Conservation (phyloP, 2,329 filamentous ascomycete genomes). For the Aspergillus persii region DNA sequence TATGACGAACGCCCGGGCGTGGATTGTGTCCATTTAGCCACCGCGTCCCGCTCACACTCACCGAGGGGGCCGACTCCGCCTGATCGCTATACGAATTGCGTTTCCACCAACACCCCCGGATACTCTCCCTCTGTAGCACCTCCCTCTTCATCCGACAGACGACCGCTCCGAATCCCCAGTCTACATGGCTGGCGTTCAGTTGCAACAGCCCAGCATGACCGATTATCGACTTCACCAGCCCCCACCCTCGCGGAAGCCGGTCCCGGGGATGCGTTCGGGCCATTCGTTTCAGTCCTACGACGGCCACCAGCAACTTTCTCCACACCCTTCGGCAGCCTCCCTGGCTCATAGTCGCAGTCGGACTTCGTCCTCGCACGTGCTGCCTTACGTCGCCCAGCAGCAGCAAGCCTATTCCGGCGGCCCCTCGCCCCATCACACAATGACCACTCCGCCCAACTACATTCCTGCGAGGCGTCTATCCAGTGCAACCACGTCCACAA, state of each 20-base stretch:
- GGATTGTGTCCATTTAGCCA: constrained; percentile 5
- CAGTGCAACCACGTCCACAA: constrained; percentile 42
- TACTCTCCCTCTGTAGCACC: neutral
- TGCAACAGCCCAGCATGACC: constrained; percentile 32
- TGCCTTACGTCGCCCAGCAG: constrained; percentile 28
- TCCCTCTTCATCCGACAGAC: neutral
- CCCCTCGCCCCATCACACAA: constrained; percentile 27
- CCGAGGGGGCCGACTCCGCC: constrained; percentile 1
- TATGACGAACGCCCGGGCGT: constrained; percentile 9
- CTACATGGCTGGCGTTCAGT: constrained; percentile 30
- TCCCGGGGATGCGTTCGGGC: constrained; percentile 22
- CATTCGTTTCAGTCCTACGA: constrained; percentile 29
- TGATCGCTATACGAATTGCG: constrained; percentile 1
- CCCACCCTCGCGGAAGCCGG: constrained; percentile 31
- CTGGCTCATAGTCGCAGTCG: constrained; percentile 37
- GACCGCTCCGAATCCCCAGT: neutral
- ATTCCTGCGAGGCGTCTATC: constrained; percentile 36
- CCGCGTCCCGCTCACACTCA: neutral
- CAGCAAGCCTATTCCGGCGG: constrained; percentile 26
- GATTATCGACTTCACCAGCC: constrained; percentile 38
- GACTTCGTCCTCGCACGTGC: constrained; percentile 38
- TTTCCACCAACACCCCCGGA: neutral
- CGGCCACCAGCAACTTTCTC: constrained; percentile 23
- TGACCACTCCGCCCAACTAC: constrained; percentile 23
- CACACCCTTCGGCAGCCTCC: constrained; percentile 25